Conservation (phyloP, 208 protist genomes). For the Trypanosoma platydactyli region DNA sequence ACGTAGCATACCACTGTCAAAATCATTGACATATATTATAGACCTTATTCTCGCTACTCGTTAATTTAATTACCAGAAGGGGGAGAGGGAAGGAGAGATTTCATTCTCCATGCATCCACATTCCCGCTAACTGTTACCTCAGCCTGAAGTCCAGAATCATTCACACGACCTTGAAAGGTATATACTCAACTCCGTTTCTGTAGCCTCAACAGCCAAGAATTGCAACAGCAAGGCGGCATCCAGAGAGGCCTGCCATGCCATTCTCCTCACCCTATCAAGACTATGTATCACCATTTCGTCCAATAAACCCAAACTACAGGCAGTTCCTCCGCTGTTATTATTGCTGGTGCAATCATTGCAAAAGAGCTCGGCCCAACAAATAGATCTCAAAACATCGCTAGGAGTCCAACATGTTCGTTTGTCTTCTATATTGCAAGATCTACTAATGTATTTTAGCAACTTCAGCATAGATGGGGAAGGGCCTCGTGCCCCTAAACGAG, state of each 20-base stretch:
- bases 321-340: neutral
- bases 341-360: constrained; percentile 23
- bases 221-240: constrained; percentile 57
- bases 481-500: constrained; percentile 26
- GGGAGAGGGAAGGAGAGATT: too few species aligned
- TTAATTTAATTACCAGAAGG: too few species aligned
- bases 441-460: constrained; percentile 21
- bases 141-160: neutral
- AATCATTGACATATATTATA: too few species aligned
- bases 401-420: neutral
- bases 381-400: constrained; percentile 40
- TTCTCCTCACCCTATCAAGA: constrained; percentile 28
- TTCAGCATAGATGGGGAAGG: constrained; percentile 26
- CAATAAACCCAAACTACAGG: neutral
- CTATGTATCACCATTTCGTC: neutral
- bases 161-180: constrained; percentile 43
- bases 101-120: neutral
- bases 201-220: constrained; percentile 55
- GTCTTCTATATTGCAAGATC: neutral
- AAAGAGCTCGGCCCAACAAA: constrained; percentile 73
- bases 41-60: too few species aligned
- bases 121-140: neutral
- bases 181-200: constrained; percentile 41
- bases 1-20: too few species aligned
- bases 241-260: constrained; percentile 41